phyloP scores from a whole-genome alignment of 257 asterid genomes.

The Petunia secreta region DNA sequence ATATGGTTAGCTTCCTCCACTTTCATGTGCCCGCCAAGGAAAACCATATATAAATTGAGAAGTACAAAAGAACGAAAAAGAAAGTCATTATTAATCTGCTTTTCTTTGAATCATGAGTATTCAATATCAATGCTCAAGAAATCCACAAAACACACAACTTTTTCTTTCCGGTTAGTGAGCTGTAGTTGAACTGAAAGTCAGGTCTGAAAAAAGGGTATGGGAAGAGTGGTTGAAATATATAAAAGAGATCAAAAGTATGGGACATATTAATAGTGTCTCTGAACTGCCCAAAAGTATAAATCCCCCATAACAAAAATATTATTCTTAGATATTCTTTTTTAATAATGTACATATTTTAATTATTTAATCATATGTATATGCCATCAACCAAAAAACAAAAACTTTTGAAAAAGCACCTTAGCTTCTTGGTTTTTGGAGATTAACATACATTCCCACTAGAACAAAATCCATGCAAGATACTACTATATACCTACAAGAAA shows the following conservation, averaged over 20 bases:
- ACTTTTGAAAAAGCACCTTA: constrained; percentile 10
- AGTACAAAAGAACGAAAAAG: neutral
- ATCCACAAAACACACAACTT: neutral
- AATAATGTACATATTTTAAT: neutral
- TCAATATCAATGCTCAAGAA: neutral
- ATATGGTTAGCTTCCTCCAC: too few species aligned
- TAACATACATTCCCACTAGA: constrained; percentile 6
- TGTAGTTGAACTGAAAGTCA: neutral
- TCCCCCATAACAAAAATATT: constrained; percentile 26
- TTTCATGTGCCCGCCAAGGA: too few species aligned
- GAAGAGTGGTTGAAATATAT: constrained; percentile 1
- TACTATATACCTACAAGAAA: constrained; percentile 10
- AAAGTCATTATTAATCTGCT: too few species aligned
- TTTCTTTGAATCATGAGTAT: neutral
- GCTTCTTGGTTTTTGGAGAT: constrained; percentile 35
- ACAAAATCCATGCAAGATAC: constrained; percentile 15
- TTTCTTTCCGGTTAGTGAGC: neutral
- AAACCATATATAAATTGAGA: too few species aligned
- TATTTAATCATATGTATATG: constrained; percentile 1
- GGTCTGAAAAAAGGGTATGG: constrained; percentile 28
- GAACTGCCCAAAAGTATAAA: constrained; percentile 19
- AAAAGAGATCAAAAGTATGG: constrained; percentile 27
- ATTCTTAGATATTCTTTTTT: neutral
- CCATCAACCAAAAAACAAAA: neutral
- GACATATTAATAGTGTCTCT: constrained; percentile 34